These are phyloP conservation scores for Diphasiastrum complanatum DNA, from an alignment of 83 land plant genomes.

Conservation along the genomic window DNA sequence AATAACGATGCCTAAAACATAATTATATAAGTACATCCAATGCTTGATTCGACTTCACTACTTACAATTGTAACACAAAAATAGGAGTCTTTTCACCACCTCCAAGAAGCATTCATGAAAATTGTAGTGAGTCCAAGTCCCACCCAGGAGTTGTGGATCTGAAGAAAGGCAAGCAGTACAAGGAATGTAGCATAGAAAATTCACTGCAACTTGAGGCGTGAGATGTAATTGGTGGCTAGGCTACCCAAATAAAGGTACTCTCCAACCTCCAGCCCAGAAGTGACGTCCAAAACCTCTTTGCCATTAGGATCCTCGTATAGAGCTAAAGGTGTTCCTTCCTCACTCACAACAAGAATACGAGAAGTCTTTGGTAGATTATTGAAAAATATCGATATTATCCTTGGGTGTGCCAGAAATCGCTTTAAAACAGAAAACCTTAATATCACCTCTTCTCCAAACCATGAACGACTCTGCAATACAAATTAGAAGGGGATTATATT, in stretches of 20 bases:
- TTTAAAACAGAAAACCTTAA: background rate
- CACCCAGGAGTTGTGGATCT: no score
- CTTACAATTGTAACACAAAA: no score
- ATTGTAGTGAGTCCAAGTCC: no score
- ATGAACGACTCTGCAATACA: background rate
- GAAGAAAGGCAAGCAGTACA: no score
- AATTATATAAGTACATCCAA: no score
- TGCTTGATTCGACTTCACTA: no score
- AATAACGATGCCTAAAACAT: no score
- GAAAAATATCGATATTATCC: background rate
- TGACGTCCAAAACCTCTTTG: background rate
- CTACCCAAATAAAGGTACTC: slow-evolving; percentile 11
- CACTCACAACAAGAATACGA: background rate
- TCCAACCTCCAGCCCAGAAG: slow-evolving; percentile 9
- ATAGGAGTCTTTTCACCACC: no score
- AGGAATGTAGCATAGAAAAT: no score
- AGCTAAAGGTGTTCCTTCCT: background rate
- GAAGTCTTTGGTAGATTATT: background rate
- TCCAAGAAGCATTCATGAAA: no score
- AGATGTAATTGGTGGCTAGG: slow-evolving; percentile 4
- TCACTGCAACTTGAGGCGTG: no score
- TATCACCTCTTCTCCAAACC: background rate
- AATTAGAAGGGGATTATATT: background rate
- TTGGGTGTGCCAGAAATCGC: background rate
- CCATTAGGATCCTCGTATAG: slow-evolving; percentile 5